Evolutionary conservation across 495 filamentous ascomycete species (phyloP), one percentile per base, ranked within the genome.

Genomic region (Apodospora peruviana): DNA sequence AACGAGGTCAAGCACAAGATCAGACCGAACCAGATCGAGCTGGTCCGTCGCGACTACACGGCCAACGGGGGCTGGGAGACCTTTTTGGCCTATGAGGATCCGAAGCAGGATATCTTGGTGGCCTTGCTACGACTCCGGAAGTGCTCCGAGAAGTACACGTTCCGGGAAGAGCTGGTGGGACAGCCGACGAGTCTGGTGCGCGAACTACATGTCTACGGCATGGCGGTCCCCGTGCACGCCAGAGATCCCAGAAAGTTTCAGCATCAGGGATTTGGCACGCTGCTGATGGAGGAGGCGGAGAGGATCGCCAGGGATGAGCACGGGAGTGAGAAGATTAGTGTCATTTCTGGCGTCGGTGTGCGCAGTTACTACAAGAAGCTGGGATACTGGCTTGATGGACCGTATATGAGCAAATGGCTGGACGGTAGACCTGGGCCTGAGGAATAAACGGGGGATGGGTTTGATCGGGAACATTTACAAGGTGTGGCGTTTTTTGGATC

Each of bases 1-100:
- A 96, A 97, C 64, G 93, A 98, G 68, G 91, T 98, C 50, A 97
- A 97, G 69, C 82, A 98, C 72, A 96, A 95, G 74, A 96, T 97
- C 55, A 81, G 93, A 7, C 93, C 93, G 0, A 90, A 88, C 50
- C 93, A 98, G 68, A 87, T 98, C 47, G 93, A 98, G 74, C 83
- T 97, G 29, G 83, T 97, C n/a, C 86, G 93, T 22, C 81, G 93
- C 38, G 93, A 98, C 72, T 98, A 98, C 64, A 76, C 82, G 0
- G 93, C 93, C 46, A 98, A 97, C 62, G 88, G 85, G 18, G 94
- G 93, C 12, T 98, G 93, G 93, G 93, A 98, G 68, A 97, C 94
- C 0, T 98, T 98, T 69, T 70, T 98, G 4, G 90, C 93, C 17
- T 98, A 97, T 59, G 93, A 98, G 61, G 93, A 98, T 60, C 93